phyloP scores from a whole-genome alignment of 1,139 yeast species.

The Entelexis paramagnoliae region DNA sequence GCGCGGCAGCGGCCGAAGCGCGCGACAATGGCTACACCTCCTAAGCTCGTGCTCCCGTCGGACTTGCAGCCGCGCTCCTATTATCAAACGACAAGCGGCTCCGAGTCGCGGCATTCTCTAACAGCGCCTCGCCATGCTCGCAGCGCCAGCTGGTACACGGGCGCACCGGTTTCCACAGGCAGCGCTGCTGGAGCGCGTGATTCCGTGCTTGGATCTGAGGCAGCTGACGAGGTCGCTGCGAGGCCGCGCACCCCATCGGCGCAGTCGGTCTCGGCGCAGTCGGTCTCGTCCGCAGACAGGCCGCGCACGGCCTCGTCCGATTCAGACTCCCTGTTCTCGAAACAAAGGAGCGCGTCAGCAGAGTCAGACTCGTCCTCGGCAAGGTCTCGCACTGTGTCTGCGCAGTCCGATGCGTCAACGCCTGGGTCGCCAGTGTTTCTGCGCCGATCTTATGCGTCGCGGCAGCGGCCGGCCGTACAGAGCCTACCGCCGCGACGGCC shows the following conservation, averaged over 20 bases:
- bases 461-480: conserved; percentile 2
- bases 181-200: background rate
- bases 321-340: no score
- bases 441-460: background rate
- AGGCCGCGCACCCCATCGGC: background rate
- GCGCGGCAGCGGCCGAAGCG: background rate
- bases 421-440: background rate
- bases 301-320: no score
- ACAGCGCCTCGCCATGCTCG: background rate
- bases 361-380: background rate
- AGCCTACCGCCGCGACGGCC: conserved; percentile 5
- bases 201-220: no score
- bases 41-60: conserved; percentile 6
- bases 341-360: background rate
- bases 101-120: background rate
- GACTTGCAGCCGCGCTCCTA: conserved; percentile 7
- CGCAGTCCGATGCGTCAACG: background rate
- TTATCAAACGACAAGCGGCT: background rate
- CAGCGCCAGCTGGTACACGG: conserved; percentile 4
- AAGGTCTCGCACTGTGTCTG: background rate
- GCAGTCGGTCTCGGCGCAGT: background rate
- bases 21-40: background rate
- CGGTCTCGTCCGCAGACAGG: background rate
- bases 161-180: background rate
- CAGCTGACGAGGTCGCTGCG: no score